Evolutionary conservation across 23 red algal species (phyloP), one percentile per base, ranked within the genome.

Genomic region (Cyanidiococcus yangmingshanensis): DNA sequence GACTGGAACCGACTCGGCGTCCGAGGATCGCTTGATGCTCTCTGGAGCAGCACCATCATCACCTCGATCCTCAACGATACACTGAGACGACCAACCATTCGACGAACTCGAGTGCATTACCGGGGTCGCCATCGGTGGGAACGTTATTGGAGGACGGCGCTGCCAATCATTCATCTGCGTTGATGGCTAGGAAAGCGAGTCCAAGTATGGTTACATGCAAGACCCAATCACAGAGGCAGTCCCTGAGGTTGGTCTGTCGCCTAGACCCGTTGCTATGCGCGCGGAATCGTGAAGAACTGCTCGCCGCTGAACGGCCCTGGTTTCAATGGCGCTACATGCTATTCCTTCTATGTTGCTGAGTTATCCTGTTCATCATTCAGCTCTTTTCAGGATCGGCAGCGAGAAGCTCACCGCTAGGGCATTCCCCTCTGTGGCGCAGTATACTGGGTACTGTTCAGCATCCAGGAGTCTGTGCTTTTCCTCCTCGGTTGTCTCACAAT

Each of bases 261-360:
- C 32, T 71, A 29, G 63, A 71, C 32, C 63, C 63, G 27, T 7
- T 71, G 7, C 63, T 71, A 29, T 35, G 21, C 7, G 63, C 63
- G n/a, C n/a, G 32, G 32, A 27, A 12, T 12, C 63, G 21, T 12
- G n/a, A 25, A 29, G 63, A 71, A 25, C 12, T 71, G 63, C 63
- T 71, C n/a, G 63, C 21, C 3, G 63, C 63, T 29, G 63, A 71
- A 29, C 63, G 63, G 7, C 63, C 63, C n/a, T 71, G 63, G 63
- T 71, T 71, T 29, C 63, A 71, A 29, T 71, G 63, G 63, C 63
- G 63, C 3, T 71, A 71, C 63, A 71, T 71, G 63, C 63, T 71
- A 2, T 25, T 71, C n/a, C 21, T 71, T 2, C 32, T 71, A 12
- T 2, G 3, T 7, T 71, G 63, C 27, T 71, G 63, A 29, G 3